phyloP scores from a whole-genome alignment of 2,329 filamentous ascomycete species.

The Dactylellina cionopaga region DNA sequence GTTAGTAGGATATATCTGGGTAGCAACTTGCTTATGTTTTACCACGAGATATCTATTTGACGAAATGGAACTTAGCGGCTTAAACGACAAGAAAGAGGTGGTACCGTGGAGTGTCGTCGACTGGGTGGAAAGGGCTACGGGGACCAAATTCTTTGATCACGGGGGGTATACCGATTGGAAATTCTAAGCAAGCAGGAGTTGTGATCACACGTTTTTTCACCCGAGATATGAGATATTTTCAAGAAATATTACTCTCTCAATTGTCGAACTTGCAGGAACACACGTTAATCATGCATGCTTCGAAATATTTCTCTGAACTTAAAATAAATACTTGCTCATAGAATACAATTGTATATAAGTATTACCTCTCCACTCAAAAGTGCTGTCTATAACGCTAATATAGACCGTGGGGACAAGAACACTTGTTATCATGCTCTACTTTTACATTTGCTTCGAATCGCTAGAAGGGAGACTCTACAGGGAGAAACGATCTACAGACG shows the following conservation, averaged over 20 bases:
- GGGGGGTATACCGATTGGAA: too few relatives aligned
- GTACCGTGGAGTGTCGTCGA: constrained; percentile 5
- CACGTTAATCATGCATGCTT: too few relatives aligned
- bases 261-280: not conserved
- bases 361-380: too few relatives aligned
- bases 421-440: constrained; percentile 13
- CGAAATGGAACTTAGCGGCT: constrained; percentile 10
- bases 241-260: not conserved
- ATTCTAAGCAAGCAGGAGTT: not conserved
- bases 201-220: not conserved
- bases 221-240: not conserved
- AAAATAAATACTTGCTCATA: not conserved
- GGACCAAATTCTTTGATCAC: not conserved
- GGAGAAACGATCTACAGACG: not conserved
- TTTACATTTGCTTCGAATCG: not conserved
- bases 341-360: too few relatives aligned
- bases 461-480: too few relatives aligned
- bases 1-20: not conserved
- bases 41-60: constrained; percentile 8
- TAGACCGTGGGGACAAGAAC: not conserved
- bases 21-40: not conserved
- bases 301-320: too few relatives aligned
- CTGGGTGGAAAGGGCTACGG: not conserved
- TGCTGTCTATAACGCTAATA: too few relatives aligned
- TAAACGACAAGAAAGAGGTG: constrained; percentile 4